phyloP scores from a whole-genome alignment of 2,329 filamentous ascomycete genomes.

The Clonostachys rhizophaga region DNA sequence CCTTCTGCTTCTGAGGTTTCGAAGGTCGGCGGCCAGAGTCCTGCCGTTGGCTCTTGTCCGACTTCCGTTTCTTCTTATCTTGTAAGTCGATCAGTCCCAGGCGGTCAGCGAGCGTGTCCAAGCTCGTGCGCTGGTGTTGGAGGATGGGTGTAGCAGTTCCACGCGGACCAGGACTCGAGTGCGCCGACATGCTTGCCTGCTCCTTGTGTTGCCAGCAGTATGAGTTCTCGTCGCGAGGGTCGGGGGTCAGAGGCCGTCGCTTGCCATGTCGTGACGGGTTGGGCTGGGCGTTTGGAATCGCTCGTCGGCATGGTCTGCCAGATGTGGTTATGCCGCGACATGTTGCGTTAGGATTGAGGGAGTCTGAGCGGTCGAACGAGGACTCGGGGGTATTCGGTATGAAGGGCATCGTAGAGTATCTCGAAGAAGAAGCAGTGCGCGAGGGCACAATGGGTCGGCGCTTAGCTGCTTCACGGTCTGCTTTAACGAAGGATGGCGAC shows the following conservation, averaged over 20 bases:
- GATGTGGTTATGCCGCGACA: slow-evolving; percentile 82
- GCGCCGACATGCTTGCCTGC: slow-evolving; percentile 57
- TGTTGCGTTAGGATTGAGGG: slow-evolving; percentile 76
- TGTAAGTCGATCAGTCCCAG: slow-evolving; percentile 70
- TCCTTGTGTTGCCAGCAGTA: slow-evolving; percentile 97
- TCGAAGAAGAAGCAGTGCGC: no score
- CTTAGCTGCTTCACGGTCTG: no score
- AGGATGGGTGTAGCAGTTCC: slow-evolving; percentile 45
- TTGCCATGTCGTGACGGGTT: slow-evolving; percentile 12
- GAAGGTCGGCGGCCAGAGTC: not conserved
- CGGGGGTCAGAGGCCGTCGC: slow-evolving; percentile 21
- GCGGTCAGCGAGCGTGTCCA: slow-evolving; percentile 81
- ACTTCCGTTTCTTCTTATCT: slow-evolving; percentile 24
- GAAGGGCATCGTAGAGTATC: slow-evolving; percentile 25
- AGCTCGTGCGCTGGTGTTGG: slow-evolving; percentile 56
- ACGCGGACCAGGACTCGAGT: slow-evolving; percentile 38
- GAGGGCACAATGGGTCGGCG: no score
- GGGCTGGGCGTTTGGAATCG: slow-evolving; percentile 42
- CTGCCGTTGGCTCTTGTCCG: slow-evolving; percentile 4
- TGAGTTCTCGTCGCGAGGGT: slow-evolving; percentile 53
- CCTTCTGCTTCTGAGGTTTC: slow-evolving; percentile 17
- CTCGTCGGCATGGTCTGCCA: slow-evolving; percentile 79
- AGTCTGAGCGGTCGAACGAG: slow-evolving; percentile 73
- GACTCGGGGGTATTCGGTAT: slow-evolving; percentile 70
- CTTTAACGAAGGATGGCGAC: no score